These are phyloP conservation scores for Luvunga scandens DNA, from an alignment of 345 rosid species.

Conservation along the genomic window DNA sequence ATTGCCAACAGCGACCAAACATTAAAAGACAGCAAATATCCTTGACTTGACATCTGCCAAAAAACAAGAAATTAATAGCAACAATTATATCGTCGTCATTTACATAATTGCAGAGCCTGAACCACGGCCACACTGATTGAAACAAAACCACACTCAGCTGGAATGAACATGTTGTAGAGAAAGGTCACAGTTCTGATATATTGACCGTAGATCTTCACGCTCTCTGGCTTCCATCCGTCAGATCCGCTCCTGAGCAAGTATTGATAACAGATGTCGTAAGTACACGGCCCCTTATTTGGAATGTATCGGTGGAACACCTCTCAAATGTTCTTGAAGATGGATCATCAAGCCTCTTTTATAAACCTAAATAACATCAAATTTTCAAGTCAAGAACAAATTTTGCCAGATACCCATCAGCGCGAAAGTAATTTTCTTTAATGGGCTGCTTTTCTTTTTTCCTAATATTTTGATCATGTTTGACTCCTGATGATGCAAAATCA, in stretches of 20 bases:
- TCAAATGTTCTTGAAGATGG: not conserved
- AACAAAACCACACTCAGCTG: not conserved
- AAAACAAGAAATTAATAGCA: no score
- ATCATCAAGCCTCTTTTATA: not conserved
- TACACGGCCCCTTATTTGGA: not conserved
- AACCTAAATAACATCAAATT: not conserved
- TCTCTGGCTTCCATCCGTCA: conserved; percentile 2
- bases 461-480: not conserved
- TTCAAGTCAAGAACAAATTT: not conserved
- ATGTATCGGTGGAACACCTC: not conserved
- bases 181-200: not conserved
- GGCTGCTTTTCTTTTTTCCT: not conserved
- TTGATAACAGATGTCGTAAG: not conserved
- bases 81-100: not conserved
- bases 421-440: not conserved
- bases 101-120: not conserved
- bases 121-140: not conserved
- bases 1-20: no score
- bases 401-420: not conserved
- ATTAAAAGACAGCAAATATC: no score
- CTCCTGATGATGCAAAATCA: not conserved
- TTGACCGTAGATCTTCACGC: not conserved
- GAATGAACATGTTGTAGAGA: not conserved
- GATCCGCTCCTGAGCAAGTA: not conserved
- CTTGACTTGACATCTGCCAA: no score